Evolutionary conservation across 2,329 filamentous ascomycete species (phyloP).

Genomic region (Phaeosphaeria sp.): DNA sequence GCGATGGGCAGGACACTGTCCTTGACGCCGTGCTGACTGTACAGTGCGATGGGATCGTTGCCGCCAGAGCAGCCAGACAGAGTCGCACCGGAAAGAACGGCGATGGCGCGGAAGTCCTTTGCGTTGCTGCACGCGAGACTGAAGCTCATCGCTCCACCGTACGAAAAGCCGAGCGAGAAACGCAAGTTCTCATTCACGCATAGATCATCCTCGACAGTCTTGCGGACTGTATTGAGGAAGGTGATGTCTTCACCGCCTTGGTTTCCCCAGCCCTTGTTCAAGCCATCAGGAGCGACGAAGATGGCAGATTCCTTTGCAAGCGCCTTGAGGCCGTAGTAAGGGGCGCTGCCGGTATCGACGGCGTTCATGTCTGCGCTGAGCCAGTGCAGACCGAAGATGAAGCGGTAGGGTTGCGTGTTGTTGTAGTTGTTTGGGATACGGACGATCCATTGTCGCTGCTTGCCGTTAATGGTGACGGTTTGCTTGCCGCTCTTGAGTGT

Average conservation of each 20-base stretch:
- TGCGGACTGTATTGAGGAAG: conserved; percentile 51
- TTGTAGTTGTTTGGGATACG: conserved; percentile 51
- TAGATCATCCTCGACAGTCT: conserved; percentile 48
- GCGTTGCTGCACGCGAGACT: conserved; percentile 53
- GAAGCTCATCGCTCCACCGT: conserved; percentile 54
- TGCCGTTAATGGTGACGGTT: conserved; percentile 29
- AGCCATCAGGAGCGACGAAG: conserved; percentile 54
- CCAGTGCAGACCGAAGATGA: conserved; percentile 55
- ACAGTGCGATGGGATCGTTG: conserved; percentile 50
- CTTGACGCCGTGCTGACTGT: conserved; percentile 50
- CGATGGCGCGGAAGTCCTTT: conserved; percentile 50
- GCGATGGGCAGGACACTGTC: conserved; percentile 49
- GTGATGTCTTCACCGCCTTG: conserved; percentile 51
- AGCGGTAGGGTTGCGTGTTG: conserved; percentile 46
- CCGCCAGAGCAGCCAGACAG: conserved; percentile 40
- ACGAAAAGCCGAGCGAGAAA: conserved; percentile 57
- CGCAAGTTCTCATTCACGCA: conserved; percentile 53
- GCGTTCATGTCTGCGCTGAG: conserved; percentile 49
- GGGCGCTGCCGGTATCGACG: conserved; percentile 36
- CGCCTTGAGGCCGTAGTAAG: conserved; percentile 52
- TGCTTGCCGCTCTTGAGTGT: conserved; percentile 14
- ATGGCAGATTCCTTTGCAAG: conserved; percentile 50
- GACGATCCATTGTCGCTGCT: conserved; percentile 21
- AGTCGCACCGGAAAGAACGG: conserved; percentile 28
- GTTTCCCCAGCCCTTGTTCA: conserved; percentile 53